Conservation (phyloP, 2,329 filamentous ascomycete genomes). For the Diaporthe capsici region DNA sequence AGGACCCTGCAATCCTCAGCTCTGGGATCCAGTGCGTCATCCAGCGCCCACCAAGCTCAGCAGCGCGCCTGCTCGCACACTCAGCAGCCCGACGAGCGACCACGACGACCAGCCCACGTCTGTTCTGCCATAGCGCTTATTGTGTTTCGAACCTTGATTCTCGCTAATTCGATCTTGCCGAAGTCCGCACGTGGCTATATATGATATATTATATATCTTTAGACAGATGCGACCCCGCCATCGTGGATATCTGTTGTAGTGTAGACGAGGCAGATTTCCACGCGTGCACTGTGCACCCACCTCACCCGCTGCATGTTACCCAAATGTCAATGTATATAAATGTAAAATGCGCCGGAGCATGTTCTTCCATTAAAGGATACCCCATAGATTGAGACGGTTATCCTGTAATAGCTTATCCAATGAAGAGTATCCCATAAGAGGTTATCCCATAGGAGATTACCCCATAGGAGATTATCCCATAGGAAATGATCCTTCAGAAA, state of each 20-base stretch:
- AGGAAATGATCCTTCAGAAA: no score
- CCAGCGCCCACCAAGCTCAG: background rate
- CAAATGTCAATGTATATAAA: background rate
- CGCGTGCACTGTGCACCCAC: background rate
- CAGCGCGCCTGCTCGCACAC: background rate
- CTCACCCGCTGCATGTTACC: background rate
- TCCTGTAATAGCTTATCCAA: background rate
- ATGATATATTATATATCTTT: background rate
- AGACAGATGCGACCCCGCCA: background rate
- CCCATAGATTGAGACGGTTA: no score
- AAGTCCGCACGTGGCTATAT: constrained; percentile 7
- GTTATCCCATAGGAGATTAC: no score
- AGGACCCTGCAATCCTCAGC: constrained; percentile 22
- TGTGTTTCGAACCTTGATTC: constrained; percentile 1
- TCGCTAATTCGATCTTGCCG: constrained; percentile 12
- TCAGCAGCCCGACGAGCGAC: background rate
- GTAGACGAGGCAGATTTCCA: background rate
- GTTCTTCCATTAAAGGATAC: background rate
- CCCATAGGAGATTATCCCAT: no score
- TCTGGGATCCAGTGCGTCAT: constrained; percentile 23
- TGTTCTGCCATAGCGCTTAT: background rate
- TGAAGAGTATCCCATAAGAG: background rate
- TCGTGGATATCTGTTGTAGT: background rate
- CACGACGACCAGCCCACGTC: background rate
- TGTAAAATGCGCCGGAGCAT: background rate